These are phyloP conservation scores for Lasiosphaeria miniovina DNA, from an alignment of 495 filamentous ascomycete genomes.

Conservation along the genomic window DNA sequence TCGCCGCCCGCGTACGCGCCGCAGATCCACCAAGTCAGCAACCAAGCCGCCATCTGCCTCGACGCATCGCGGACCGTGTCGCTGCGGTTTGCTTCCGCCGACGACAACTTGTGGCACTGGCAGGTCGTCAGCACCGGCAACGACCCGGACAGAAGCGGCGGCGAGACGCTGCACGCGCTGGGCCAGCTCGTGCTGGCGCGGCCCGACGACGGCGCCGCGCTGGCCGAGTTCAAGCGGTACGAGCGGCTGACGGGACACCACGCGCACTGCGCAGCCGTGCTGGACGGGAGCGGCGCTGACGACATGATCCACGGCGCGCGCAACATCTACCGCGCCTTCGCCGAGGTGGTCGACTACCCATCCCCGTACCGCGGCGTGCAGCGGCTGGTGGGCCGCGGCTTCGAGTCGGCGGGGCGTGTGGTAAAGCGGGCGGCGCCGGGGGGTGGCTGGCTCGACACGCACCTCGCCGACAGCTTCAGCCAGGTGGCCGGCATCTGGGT, in stretches of 20 bases:
- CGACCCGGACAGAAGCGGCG: conserved; percentile 1
- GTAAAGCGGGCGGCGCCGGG: conserved; percentile 26
- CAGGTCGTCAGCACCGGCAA: conserved; percentile 21
- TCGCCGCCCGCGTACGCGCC: conserved; percentile 2
- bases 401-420: conserved; percentile 26
- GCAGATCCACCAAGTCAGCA: conserved; percentile 35
- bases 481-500: conserved; percentile 37
- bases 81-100: conserved; percentile 29
- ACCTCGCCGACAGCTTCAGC: conserved; percentile 33
- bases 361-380: conserved; percentile 27
- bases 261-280: conserved; percentile 36
- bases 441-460: conserved; percentile 40
- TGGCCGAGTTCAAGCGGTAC: conserved; percentile 42
- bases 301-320: conserved; percentile 41
- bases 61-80: conserved; percentile 28
- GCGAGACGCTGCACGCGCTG: conserved; percentile 5
- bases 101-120: conserved; percentile 13
- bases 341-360: conserved; percentile 27
- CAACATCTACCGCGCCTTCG: conserved; percentile 18
- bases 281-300: conserved; percentile 39
- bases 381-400: conserved; percentile 22
- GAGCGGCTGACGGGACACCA: conserved; percentile 40
- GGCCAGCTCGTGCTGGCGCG: conserved; percentile 33
- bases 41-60: conserved; percentile 41
- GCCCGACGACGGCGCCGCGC: conserved; percentile 22